Base-by-base conservation (phyloP, 2,329 filamentous ascomycete genomes). In the Cladophialophora bantiana region DNA sequence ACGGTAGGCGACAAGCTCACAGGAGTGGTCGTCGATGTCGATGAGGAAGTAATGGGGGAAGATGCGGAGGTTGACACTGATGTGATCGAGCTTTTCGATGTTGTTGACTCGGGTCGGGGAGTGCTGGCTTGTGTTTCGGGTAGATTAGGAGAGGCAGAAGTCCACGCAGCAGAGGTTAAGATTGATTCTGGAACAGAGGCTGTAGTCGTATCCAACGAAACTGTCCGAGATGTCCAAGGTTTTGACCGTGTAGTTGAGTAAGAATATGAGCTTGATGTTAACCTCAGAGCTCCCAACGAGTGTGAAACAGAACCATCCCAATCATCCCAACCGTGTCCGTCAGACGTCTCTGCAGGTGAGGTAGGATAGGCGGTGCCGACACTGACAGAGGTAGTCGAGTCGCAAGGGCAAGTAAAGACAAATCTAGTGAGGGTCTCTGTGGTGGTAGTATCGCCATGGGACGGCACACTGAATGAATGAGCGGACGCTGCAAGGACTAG, bases 371-470 rank as follows among this genome's bases (percentile, higher is more conserved):
- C 13, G 13, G 59, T 61, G n/a, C 59, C 59, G 26, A 61, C 32
- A 18, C 59, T 61, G 34, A 61, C 18, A 7, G 59, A 61, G 42
- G 59, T 61, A 34, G 59, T 38, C 20, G 59, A 52, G 53, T 61
- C 59, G 59, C 59, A 61, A 32, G 59, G 59, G n/a, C 59, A 61
- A 40, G 59, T 61, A 40, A 61, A 61, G n/a, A 61, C 48, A 61
- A 61, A 61, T 61, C 59, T 61, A 61, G 59, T 61, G 59, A 61
- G 59, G 59, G 59, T 53, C 59, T 61, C 59, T 61, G 59, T 61
- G 48, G 34, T 32, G 45, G 59, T 61, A 3, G 48, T 54, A 20
- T 61, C 59, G 42, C 26, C 18, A 12, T 50, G 20, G 26, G 18
- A 7, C 9, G 38, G 45, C 5, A 61, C 32, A 1, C 32, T 18